Evolutionary conservation across 192 early-diverging fungal genomes (phyloP).

Genomic region (Gamsiella multidivaricata): DNA sequence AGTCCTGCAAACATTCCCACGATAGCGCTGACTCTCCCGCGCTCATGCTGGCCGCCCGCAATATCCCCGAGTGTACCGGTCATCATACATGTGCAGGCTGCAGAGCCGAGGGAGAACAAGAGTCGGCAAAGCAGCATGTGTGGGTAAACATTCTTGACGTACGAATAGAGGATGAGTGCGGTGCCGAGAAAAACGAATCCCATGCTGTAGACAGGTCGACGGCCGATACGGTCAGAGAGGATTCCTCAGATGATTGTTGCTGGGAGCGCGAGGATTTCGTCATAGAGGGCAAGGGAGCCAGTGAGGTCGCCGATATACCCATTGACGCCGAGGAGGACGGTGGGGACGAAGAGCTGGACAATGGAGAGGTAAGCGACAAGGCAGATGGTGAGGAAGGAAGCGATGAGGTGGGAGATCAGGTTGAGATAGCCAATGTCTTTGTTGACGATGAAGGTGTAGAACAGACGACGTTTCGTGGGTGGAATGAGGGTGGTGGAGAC

Average conservation of each 20-base stretch:
- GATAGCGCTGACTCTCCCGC: constrained; percentile 62
- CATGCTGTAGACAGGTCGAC: constrained; percentile 62
- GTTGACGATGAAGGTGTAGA: constrained; percentile 47
- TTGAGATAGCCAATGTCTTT: constrained; percentile 36
- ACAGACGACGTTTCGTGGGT: constrained; percentile 16
- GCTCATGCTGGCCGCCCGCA: constrained; percentile 52
- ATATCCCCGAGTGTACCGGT: constrained; percentile 73
- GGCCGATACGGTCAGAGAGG: constrained; percentile 67
- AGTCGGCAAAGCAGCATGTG: constrained; percentile 68
- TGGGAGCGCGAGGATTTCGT: constrained; percentile 69
- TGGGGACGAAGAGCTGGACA: constrained; percentile 56
- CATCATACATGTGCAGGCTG: constrained; percentile 73
- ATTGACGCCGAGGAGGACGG: constrained; percentile 27
- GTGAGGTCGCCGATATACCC: constrained; percentile 50
- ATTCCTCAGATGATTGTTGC: constrained; percentile 69
- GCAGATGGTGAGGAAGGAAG: constrained; percentile 23
- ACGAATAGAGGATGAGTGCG: constrained; percentile 61
- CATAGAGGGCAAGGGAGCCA: constrained; percentile 72
- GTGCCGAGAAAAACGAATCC: constrained; percentile 67
- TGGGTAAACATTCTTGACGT: constrained; percentile 67
- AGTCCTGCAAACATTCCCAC: constrained; percentile 70
- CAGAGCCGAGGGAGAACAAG: constrained; percentile 75
- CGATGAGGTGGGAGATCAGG: constrained; percentile 31
- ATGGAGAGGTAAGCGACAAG: constrained; percentile 51
- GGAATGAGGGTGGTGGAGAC: neutral